phyloP scores from a whole-genome alignment of 163 green algal species.

The Chloromonas sp. region DNA sequence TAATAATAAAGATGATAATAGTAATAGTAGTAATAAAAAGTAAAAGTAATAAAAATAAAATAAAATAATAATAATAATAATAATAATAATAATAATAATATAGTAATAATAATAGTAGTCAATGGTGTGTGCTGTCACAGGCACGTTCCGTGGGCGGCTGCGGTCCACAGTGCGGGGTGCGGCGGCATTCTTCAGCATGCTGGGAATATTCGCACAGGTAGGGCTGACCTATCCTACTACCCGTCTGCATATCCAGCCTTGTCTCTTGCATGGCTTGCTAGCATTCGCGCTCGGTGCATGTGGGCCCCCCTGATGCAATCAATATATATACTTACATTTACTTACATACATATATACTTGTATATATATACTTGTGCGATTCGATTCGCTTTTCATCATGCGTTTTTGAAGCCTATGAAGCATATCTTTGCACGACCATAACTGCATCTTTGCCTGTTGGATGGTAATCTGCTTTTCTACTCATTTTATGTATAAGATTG shows the following conservation, averaged over 20 bases:
- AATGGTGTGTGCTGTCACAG: background rate
- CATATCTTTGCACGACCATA: too few relatives aligned
- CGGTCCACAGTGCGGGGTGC: background rate
- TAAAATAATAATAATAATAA: background rate
- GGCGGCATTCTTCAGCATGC: constrained; percentile 8
- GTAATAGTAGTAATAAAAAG: background rate
- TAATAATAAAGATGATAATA: background rate
- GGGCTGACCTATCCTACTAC: background rate
- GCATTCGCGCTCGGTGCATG: too few relatives aligned
- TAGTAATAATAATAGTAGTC: background rate
- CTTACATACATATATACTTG: too few relatives aligned
- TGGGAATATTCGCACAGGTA: constrained; percentile 20
- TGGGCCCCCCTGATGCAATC: too few relatives aligned
- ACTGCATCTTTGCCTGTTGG: too few relatives aligned
- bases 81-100: background rate
- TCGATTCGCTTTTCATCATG: too few relatives aligned
- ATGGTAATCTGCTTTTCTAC: too few relatives aligned
- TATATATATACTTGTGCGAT: too few relatives aligned
- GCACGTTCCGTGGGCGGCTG: constrained; percentile 23
- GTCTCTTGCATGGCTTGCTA: too few relatives aligned
- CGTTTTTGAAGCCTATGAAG: too few relatives aligned
- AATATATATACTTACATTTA: too few relatives aligned
- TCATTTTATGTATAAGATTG: too few relatives aligned
- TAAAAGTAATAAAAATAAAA: background rate
- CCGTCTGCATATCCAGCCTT: background rate